These are phyloP conservation scores for Chrysanthemum lavandulifolium DNA, from an alignment of 129 eudicot genomes.

Conservation along the genomic window DNA sequence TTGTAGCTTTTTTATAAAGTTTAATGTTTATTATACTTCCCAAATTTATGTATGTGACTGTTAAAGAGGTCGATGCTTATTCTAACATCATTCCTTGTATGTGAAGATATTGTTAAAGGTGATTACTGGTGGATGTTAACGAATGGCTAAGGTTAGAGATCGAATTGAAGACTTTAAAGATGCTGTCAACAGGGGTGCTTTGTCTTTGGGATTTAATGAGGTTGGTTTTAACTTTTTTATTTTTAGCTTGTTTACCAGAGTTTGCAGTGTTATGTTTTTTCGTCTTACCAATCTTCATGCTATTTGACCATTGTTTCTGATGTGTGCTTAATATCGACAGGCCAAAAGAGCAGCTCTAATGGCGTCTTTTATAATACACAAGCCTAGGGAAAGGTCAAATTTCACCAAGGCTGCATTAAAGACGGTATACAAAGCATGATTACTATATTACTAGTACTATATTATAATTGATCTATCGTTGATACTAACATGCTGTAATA, in stretches of 20 bases:
- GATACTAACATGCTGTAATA: not conserved
- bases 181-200: constrained; percentile 74
- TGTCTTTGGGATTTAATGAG: constrained; percentile 78
- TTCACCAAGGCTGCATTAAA: constrained; percentile 79
- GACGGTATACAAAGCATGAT: constrained; percentile 50
- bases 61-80: not conserved
- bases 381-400: constrained; percentile 68
- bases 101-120: not conserved
- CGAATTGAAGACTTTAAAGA: constrained; percentile 94
- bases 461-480: not conserved
- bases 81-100: constrained; percentile 16
- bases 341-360: constrained; percentile 74
- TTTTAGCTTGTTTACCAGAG: constrained; percentile 4
- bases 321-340: constrained; percentile 42
- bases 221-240: constrained; percentile 31
- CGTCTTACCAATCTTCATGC: not conserved
- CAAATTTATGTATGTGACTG: too few relatives aligned
- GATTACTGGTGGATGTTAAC: constrained; percentile 23
- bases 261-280: not conserved
- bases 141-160: constrained; percentile 81
- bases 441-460: not conserved
- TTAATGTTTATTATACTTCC: too few relatives aligned
- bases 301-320: constrained; percentile 23
- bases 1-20: too few relatives aligned
- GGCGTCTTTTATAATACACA: constrained; percentile 90